Conservation (phyloP, 169 alveolate genomes). For the Plasmodium chabaudi region DNA sequence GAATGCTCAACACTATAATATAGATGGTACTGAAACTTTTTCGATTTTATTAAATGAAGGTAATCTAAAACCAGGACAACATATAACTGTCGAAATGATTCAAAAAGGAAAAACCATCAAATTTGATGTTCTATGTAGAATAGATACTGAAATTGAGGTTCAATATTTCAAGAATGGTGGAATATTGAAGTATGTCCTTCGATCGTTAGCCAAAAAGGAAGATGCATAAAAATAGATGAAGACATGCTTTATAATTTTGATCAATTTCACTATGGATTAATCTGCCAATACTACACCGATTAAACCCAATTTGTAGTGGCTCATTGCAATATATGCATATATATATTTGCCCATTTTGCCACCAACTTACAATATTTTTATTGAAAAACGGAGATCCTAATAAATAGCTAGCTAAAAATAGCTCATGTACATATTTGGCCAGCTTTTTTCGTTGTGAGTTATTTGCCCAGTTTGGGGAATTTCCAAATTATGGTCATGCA, state of each 20-base stretch:
- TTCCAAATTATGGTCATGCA: too few relatives aligned
- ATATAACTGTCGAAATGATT: constrained; percentile 43
- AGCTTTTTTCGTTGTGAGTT: too few relatives aligned
- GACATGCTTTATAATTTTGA: too few relatives aligned
- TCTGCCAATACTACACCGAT: not conserved
- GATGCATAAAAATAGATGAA: too few relatives aligned
- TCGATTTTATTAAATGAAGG: constrained; percentile 65
- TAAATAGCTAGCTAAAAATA: too few relatives aligned
- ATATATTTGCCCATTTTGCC: not conserved
- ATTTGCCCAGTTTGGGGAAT: too few relatives aligned
- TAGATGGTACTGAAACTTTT: constrained; percentile 87
- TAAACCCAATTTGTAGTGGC: not conserved
- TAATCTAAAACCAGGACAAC: constrained; percentile 65
- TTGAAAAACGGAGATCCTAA: too few relatives aligned
- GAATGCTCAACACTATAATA: constrained; percentile 91
- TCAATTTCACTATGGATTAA: not conserved
- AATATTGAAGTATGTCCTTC: constrained; percentile 92
- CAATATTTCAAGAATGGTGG: constrained; percentile 93
- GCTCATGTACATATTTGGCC: too few relatives aligned
- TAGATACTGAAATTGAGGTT: constrained; percentile 88
- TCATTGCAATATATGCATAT: not conserved
- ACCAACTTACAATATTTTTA: too few relatives aligned
- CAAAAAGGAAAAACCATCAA: constrained; percentile 57
- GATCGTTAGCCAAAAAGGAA: constrained; percentile 83
- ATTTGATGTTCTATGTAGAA: constrained; percentile 80